Conservation (phyloP, 1,284 basidiomycete species). For the Marasmius oreades region DNA sequence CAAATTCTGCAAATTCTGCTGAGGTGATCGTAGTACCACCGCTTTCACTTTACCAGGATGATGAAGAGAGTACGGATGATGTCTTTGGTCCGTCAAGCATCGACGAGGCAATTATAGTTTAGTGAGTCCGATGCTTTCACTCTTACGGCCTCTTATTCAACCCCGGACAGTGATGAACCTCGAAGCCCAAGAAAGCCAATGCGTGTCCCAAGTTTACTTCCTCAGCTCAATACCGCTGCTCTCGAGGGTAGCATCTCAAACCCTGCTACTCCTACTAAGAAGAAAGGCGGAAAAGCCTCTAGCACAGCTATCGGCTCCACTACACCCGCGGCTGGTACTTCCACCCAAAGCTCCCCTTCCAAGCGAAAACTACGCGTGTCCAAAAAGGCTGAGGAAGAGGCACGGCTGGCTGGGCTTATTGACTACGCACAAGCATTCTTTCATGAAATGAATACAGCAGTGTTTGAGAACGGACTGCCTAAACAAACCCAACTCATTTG, state of each 20-base stretch:
- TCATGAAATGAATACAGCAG: conserved; percentile 72
- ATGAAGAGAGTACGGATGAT: background rate
- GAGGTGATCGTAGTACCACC: background rate
- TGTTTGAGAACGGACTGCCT: conserved; percentile 77
- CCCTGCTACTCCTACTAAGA: conserved; percentile 9
- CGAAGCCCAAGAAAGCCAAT: conserved; percentile 42
- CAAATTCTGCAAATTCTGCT: background rate
- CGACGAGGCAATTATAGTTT: background rate
- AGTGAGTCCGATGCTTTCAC: background rate
- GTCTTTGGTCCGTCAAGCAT: background rate
- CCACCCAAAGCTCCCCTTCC: conserved; percentile 12
- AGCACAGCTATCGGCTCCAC: background rate
- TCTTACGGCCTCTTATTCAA: conserved; percentile 11
- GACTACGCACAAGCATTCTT: conserved; percentile 70
- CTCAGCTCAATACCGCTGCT: conserved; percentile 7
- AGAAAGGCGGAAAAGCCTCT: conserved; percentile 2
- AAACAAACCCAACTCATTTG: conserved; percentile 61
- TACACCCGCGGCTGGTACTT: conserved; percentile 1
- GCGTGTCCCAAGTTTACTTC: conserved; percentile 16
- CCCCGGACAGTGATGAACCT: conserved; percentile 41
- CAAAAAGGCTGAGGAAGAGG: conserved; percentile 43
- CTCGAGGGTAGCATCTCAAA: background rate
- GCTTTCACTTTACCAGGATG: background rate
- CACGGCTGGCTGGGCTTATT: conserved; percentile 43
- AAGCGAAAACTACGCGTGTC: conserved; percentile 29